Evolutionary conservation across 805 yeast genomes (phyloP), one percentile per base, ranked within the genome.

Genomic region (Candida dajiaensis): DNA sequence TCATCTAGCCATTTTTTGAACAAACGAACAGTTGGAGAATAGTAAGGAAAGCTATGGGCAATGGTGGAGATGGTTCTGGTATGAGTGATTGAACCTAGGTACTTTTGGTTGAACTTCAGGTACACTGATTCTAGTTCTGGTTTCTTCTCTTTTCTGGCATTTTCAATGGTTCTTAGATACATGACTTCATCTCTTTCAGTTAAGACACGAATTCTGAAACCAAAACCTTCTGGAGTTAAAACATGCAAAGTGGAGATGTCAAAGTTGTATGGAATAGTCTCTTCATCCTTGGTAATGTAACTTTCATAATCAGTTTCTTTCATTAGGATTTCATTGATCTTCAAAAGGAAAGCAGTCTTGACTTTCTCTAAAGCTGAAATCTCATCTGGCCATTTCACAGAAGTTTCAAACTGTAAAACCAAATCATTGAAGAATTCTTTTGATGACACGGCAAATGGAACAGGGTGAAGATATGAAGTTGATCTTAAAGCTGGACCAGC

Each of bases 301-400:
- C 85, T 69, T 41, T 68, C 70, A 61, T 85, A 86, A 16, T 66
- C 67, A 12, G 81, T 72, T 44, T 78, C 78, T 47, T 71, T 69
- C 8, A 61, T 46, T 7, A 66, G 58, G 19, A 77, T 48, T 42
- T 78, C 77, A 43, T 79, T 76, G 20, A 90, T 77, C 55, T 85
- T 85, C 45, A 94, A 63, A 56, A 92, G 68, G 55, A 94, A 88
- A 8, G 98, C 98, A 28, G 95, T 79, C 61, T 94, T 94, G 15
- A 96, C 85, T 58, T 85, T 83, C 63, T 94, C 98, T 45, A 89
- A 68, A 2, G 97, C 89, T 36, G 73, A 68, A 6, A 89, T 63
- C 62, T 94, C 97, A 64, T 87, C 95, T 2, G 99, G 99, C 99
- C 99, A 94, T 63, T 81, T 81, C n/a, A 78, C 74, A 2, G 96